Percentiles rank a stretch among this genome's conserved stretches.
Evolutionary conservation across 352 stramenopile genomes (phyloP).

Genomic region (Elongisporangium anandrum): DNA sequence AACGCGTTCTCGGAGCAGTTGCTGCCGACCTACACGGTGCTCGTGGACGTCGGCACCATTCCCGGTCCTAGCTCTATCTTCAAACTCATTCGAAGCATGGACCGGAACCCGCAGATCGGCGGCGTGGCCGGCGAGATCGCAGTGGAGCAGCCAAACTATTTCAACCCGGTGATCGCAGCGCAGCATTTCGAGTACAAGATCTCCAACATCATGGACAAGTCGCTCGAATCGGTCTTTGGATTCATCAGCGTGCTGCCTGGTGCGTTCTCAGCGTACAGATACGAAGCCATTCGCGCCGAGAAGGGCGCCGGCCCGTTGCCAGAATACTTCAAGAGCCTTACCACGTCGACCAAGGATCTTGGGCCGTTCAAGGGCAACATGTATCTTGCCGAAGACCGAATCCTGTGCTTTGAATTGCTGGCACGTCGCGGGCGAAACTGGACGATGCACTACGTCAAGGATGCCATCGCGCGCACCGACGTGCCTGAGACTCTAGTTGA

Average conservation of each 20-base stretch:
- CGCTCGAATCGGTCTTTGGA: conserved; percentile 42
- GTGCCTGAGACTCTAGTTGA: conserved; percentile 45
- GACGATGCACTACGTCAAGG: conserved; percentile 53
- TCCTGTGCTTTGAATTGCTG: conserved; percentile 61
- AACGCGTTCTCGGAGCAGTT: conserved; percentile 54
- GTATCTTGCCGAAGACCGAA: conserved; percentile 64
- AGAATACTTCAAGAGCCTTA: conserved; percentile 48
- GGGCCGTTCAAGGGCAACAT: conserved; percentile 66
- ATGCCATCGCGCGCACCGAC: conserved; percentile 43
- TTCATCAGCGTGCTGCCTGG: conserved; percentile 44
- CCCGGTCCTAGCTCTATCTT: conserved; percentile 33
- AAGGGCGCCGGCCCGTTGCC: conserved; percentile 35
- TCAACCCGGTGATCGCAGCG: conserved; percentile 35
- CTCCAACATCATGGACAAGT: conserved; percentile 54
- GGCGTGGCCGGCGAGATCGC: conserved; percentile 43
- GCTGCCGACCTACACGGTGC: conserved; percentile 40
- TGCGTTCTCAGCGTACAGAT: conserved; percentile 48
- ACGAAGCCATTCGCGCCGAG: conserved; percentile 44
- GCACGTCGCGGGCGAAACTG: conserved; percentile 29
- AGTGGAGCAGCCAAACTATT: conserved; percentile 37
- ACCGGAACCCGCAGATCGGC: conserved; percentile 44
- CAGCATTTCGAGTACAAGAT: conserved; percentile 61
- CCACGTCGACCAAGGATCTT: conserved; percentile 33
- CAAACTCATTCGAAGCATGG: conserved; percentile 40
- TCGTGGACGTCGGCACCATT: conserved; percentile 45